Conservation (phyloP, 805 yeast genomes). For the Maudiozyma saulgeensis region DNA sequence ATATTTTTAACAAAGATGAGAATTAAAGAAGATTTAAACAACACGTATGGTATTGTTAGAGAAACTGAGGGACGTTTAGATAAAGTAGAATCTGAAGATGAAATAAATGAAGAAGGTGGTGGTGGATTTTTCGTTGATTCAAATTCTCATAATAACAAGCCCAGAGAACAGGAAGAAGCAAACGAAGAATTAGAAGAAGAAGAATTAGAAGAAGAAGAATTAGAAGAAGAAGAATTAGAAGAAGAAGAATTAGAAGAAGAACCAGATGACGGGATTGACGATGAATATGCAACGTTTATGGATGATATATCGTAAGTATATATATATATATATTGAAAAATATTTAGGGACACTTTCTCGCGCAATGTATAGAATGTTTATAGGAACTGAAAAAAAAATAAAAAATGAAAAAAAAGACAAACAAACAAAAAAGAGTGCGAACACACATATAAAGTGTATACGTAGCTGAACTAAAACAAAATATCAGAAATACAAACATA, state of each 20-base stretch:
- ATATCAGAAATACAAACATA: too few species aligned
- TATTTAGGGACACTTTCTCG: too few species aligned
- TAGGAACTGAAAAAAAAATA: too few species aligned
- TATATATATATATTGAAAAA: not conserved
- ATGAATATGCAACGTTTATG: constrained; percentile 27
- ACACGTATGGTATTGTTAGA: constrained; percentile 34
- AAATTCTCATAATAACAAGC: too few species aligned
- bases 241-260: constrained; percentile 6
- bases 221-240: constrained; percentile 5
- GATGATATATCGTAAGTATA: constrained; percentile 11
- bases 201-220: constrained; percentile 4
- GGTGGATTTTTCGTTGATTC: too few species aligned
- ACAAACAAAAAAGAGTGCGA: too few species aligned
- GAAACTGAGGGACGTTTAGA: constrained; percentile 5
- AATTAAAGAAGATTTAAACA: constrained; percentile 33
- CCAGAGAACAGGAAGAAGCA: not conserved
- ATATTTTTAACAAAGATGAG: constrained; percentile 28
- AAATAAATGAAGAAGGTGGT: not conserved
- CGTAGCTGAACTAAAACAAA: too few species aligned
- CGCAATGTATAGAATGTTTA: too few species aligned
- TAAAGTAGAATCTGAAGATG: too few species aligned
- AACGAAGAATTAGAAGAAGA: not conserved
- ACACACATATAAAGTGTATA: too few species aligned
- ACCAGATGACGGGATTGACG: constrained; percentile 8
- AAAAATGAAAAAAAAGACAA: too few species aligned